Evolutionary conservation across 2,329 filamentous ascomycete genomes (phyloP).

Genomic region (Beauveria scarabaeidicola): DNA sequence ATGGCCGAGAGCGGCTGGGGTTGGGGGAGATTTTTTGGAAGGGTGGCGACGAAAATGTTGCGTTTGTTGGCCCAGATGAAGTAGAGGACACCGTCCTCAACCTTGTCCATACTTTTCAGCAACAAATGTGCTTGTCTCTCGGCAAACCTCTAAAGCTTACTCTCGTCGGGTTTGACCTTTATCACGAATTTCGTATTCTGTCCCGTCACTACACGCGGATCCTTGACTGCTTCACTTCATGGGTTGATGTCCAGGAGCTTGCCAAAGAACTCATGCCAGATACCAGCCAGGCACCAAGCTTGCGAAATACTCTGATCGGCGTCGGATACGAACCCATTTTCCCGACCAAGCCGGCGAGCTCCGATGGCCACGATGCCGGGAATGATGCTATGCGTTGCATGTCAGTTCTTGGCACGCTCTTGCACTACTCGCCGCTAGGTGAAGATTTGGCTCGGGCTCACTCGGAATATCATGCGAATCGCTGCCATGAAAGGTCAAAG

Average conservation of each 20-base stretch:
- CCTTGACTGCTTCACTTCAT: conserved; percentile 1
- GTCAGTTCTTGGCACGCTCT: not conserved
- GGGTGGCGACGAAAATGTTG: not conserved
- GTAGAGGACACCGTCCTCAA: conserved; percentile 2
- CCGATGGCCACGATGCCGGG: not conserved
- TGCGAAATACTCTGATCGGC: conserved; percentile 2
- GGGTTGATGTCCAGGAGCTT: conserved; percentile 7
- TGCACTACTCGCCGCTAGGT: not conserved
- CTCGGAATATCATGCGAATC: not conserved
- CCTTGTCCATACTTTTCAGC: not conserved
- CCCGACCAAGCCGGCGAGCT: not conserved
- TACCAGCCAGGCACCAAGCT: not conserved
- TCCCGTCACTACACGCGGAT: conserved; percentile 1
- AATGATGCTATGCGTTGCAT: conserved; percentile 4
- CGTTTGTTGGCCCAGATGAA: not conserved
- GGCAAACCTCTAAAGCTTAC: not conserved
- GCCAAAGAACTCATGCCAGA: not conserved
- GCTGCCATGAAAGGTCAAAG: not conserved
- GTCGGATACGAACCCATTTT: not conserved
- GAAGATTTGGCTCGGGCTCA: not conserved
- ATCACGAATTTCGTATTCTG: conserved; percentile 1
- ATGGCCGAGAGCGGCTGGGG: not conserved
- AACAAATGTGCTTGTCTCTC: not conserved
- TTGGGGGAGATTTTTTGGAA: not conserved
- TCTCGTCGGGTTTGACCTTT: conserved; percentile 6